phyloP scores from a whole-genome alignment of 805 yeast genomes.

The Ogataea degrootiae region DNA sequence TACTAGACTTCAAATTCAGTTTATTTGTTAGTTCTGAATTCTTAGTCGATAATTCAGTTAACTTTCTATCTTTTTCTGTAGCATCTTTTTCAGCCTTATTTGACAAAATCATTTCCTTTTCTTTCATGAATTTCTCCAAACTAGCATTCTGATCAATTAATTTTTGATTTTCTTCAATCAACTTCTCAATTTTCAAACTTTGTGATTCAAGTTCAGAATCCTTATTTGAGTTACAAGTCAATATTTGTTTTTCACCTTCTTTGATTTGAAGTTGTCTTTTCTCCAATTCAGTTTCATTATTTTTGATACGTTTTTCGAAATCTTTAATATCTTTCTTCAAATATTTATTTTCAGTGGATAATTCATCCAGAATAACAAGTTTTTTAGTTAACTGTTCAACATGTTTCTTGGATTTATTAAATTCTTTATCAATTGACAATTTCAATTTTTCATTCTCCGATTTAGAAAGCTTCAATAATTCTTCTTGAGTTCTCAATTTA shows the following conservation, averaged over 20 bases:
- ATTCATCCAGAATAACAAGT: background rate
- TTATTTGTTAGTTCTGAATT: no score
- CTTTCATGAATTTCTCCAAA: no score
- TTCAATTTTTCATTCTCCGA: constrained; percentile 27
- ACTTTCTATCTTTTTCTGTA: no score
- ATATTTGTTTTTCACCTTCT: background rate
- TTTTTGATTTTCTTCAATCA: no score
- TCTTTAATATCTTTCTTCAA: constrained; percentile 1
- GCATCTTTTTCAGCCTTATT: no score
- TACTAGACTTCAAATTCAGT: no score
- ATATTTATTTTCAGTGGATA: background rate
- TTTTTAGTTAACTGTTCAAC: background rate
- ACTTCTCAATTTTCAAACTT: no score
- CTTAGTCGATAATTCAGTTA: no score
- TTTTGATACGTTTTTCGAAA: background rate
- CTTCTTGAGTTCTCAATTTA: constrained; percentile 32
- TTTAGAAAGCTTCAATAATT: constrained; percentile 26
- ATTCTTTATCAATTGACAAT: background rate
- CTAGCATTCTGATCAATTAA: no score
- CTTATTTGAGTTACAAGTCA: no score
- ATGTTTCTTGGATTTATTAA: background rate
- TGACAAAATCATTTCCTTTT: no score
- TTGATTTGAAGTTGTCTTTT: background rate
- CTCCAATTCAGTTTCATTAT: constrained; percentile 2
- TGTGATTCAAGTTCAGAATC: no score